A percentile compares a stretch with the other conserved stretches of the same genome.
phyloP scores from a whole-genome alignment of 768 basidiomycete species.

The Russula griseocarnosa region DNA sequence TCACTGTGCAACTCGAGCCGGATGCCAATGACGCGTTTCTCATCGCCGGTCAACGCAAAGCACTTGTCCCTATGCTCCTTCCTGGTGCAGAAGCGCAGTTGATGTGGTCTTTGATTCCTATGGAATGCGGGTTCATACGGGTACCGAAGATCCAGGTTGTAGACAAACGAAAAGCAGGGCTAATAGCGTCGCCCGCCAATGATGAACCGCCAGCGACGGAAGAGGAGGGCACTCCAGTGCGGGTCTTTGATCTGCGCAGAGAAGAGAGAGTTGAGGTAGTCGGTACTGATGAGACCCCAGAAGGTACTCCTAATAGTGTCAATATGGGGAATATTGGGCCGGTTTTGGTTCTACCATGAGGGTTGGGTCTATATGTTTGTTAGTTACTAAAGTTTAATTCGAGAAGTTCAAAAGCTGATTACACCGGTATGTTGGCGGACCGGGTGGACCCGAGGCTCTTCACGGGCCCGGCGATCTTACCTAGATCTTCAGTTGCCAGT shows the following conservation, averaged over 20 bases:
- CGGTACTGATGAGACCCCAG: conserved; percentile 38
- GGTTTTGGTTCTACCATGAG: conserved; percentile 24
- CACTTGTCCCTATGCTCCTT: conserved; percentile 65
- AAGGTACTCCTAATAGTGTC: neutral
- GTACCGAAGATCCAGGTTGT: conserved; percentile 59
- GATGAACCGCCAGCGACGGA: conserved; percentile 44
- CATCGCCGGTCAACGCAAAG: conserved; percentile 67
- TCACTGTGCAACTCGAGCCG: conserved; percentile 70
- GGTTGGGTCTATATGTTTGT: neutral
- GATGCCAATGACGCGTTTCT: conserved; percentile 71
- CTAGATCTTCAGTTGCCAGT: too few relatives aligned
- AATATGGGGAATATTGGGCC: conserved; percentile 12
- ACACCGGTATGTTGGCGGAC: too few relatives aligned
- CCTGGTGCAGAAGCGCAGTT: conserved; percentile 66
- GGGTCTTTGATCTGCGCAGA: conserved; percentile 57
- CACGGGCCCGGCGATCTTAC: too few relatives aligned
- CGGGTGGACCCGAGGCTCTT: too few relatives aligned
- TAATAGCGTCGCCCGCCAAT: neutral
- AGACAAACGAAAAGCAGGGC: conserved; percentile 39
- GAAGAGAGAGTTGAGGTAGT: conserved; percentile 48
- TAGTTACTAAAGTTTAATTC: too few relatives aligned
- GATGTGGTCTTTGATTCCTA: conserved; percentile 64
- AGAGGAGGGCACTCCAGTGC: conserved; percentile 61
- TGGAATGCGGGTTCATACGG: conserved; percentile 66
- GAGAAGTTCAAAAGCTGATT: too few relatives aligned